Percentiles rank a stretch among this genome's conserved stretches.
Evolutionary conservation across 768 basidiomycete species (phyloP).

Genomic region (Phallus indusiatus): DNA sequence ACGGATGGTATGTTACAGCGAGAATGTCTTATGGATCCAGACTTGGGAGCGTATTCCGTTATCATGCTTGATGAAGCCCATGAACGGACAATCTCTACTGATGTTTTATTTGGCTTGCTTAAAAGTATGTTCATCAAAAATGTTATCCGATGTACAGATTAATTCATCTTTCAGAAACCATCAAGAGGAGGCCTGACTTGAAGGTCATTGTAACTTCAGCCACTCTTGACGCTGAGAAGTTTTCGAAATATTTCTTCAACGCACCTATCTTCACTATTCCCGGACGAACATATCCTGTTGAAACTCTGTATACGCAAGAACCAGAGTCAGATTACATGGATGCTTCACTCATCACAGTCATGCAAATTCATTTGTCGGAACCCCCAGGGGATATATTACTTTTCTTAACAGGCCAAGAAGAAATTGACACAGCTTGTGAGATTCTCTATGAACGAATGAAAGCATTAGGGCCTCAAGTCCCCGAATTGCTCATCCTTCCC

Average conservation of each 20-base stretch:
- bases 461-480: conserved; percentile 95
- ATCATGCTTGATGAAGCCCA: conserved; percentile 99
- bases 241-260: conserved; percentile 97
- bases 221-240: conserved; percentile 98
- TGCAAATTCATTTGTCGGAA: conserved; percentile 98
- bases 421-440: conserved; percentile 96
- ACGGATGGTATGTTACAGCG: conserved; percentile 99
- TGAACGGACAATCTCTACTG: conserved; percentile 96
- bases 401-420: conserved; percentile 97
- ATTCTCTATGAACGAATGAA: conserved; percentile 99
- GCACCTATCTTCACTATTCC: conserved; percentile 99
- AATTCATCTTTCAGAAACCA: conserved; percentile 57
- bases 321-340: conserved; percentile 97
- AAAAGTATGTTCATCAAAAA: conserved; percentile 47
- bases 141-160: conserved; percentile 4
- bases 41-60: conserved; percentile 86
- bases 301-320: conserved; percentile 97
- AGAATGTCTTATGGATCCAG: conserved; percentile 93
- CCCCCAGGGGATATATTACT: conserved; percentile 94
- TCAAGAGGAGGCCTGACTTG: conserved; percentile 89
- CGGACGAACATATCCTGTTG: conserved; percentile 98
- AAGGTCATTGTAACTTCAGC: conserved; percentile 98
- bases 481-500: conserved; percentile 91
- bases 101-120: conserved; percentile 91
- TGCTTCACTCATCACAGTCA: conserved; percentile 95